These are phyloP conservation scores for Heterobasidion parviporum DNA, from an alignment of 1,284 basidiomycete genomes.

Conservation along the genomic window DNA sequence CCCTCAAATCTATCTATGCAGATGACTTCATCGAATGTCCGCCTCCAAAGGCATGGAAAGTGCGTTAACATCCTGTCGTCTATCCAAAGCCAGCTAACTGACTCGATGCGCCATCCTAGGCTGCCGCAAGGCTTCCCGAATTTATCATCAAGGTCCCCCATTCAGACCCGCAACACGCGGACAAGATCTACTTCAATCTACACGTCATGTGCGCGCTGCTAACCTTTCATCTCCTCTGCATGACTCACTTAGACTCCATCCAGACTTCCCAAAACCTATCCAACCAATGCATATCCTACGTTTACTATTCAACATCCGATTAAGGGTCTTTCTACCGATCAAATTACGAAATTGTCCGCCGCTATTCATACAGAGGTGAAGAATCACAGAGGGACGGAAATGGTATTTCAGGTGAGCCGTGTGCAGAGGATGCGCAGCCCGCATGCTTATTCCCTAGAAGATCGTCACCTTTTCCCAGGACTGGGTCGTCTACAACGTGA, in stretches of 20 bases:
- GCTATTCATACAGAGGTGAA: conserved; percentile 55
- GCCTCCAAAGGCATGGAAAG: conserved; percentile 70
- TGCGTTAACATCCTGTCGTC: conserved; percentile 18
- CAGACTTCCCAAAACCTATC: conserved; percentile 75
- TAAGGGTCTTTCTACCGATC: conserved; percentile 43
- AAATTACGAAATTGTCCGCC: conserved; percentile 45
- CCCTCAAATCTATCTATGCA: conserved; percentile 69
- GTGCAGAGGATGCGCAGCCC: not conserved
- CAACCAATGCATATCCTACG: conserved; percentile 53
- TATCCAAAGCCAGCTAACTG: not conserved
- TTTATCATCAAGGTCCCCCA: conserved; percentile 66
- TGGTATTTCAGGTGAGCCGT: conserved; percentile 52
- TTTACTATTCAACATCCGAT: conserved; percentile 62
- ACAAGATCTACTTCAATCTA: conserved; percentile 54
- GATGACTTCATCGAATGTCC: conserved; percentile 64
- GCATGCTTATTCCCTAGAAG: conserved; percentile 23
- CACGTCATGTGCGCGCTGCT: conserved; percentile 50
- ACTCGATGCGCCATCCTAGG: conserved; percentile 28
- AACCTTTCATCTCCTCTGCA: not conserved
- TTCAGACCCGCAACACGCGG: conserved; percentile 43
- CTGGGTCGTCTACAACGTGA: conserved; percentile 55
- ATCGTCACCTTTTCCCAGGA: conserved; percentile 61
- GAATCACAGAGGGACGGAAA: conserved; percentile 53
- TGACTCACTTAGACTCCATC: conserved; percentile 1
- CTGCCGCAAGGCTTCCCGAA: conserved; percentile 58